Conservation (phyloP, 1,284 basidiomycete species). For the Singerocomus rubriflavus region DNA sequence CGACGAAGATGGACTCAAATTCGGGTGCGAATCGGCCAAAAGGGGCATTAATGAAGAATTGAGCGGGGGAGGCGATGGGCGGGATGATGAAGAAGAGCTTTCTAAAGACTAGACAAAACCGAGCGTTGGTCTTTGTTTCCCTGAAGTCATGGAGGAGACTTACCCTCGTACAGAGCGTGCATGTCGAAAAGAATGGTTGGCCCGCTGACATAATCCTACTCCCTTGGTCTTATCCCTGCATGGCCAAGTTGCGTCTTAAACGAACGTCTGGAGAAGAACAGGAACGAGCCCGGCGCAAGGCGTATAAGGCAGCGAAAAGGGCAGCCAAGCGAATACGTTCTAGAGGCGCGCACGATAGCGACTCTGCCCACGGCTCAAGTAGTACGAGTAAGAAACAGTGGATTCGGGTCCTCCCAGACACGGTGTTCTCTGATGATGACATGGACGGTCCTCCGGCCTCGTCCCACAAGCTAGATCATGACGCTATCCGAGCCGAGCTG, state of each 20-base stretch:
- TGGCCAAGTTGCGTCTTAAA: constrained; percentile 69
- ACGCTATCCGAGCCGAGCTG: constrained; percentile 48
- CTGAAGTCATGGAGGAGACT: neutral
- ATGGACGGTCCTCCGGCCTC: constrained; percentile 26
- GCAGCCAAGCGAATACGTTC: constrained; percentile 31
- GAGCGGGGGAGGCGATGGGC: constrained; percentile 20
- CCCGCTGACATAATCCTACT: constrained; percentile 3
- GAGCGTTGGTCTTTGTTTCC: neutral
- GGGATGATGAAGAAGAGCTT: constrained; percentile 29
- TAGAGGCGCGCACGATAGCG: neutral
- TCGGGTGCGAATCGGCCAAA: constrained; percentile 74
- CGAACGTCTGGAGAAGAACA: constrained; percentile 65
- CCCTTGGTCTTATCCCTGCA: constrained; percentile 25
- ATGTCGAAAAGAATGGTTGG: neutral
- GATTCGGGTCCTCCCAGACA: neutral
- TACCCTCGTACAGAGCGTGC: constrained; percentile 29
- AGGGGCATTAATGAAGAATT: constrained; percentile 57
- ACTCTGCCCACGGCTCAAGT: neutral
- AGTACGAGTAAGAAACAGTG: neutral
- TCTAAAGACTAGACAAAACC: constrained; percentile 26
- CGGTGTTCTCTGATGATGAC: constrained; percentile 16
- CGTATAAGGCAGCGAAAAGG: constrained; percentile 42
- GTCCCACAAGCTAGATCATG: constrained; percentile 43
- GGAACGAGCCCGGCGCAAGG: constrained; percentile 51
- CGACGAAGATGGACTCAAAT: constrained; percentile 42